Evolutionary conservation across 768 basidiomycete species (phyloP), one percentile per base, ranked within the genome.

Genomic region (Vararia minispora): DNA sequence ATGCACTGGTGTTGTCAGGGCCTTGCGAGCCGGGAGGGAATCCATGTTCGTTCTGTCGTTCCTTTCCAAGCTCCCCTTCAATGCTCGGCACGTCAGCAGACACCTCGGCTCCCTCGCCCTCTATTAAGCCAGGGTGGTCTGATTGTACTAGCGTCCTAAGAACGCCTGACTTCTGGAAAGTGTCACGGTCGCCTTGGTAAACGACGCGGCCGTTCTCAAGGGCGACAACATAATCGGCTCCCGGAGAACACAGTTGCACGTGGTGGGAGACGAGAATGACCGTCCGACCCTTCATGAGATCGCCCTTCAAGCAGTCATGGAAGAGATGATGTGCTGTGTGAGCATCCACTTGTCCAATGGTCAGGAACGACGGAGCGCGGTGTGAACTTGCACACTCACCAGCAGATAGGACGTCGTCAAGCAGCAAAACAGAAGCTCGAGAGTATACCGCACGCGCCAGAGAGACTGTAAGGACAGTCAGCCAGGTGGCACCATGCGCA

Each of bases 241-340:
- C 81, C 1, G 85, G 75, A 2, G 76, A 70, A 51, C 87, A 90
- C 4, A 98, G 68, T 52, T 90, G 84, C 24, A 95, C 84, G 52
- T 94, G 90, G 52, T 99, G 94, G 3, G 92, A 95, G 35, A 95
- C 90, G 17, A 98, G 68, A 31, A 97, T 67, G 34, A 94, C 62
- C 1, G 92, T 95, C 33, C 91, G 69, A 13, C 74, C 78, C n/a
- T 62, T 58, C 54, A 90, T 67, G 28, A 95, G 62, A 33, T 83
- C 77, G 6, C 92, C 90, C 45, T 71, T 66, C 16, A 98, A 63
- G 49, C 88, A 91, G 37, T 87, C 66, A 14, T 75, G 65, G 50
- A 80, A 81, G 31, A 98, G 72, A 59, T 86, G 83, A 46, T 80
- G 75, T 0, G 89, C 83, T 0, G 87, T 90, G 48, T 80, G 77